These are phyloP conservation scores for Cladosporium sp. DNA, from an alignment of 2,329 filamentous ascomycete species.

Conservation along the genomic window DNA sequence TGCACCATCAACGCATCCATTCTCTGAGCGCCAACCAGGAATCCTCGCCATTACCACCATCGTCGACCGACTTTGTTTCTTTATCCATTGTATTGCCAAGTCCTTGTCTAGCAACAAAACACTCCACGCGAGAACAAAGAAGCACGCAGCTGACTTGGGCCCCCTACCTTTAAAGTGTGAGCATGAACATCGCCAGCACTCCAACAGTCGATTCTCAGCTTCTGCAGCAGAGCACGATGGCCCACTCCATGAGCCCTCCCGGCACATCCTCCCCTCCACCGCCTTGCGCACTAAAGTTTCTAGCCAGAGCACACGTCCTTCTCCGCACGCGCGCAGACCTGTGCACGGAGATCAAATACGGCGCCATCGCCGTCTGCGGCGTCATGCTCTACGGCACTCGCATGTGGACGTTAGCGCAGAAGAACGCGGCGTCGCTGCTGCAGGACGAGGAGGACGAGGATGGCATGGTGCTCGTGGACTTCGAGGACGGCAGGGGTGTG, in stretches of 20 bases:
- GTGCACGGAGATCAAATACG: not conserved
- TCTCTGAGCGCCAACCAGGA: not conserved
- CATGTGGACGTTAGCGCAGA: not conserved
- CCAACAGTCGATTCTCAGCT: not conserved
- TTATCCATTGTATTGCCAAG: not conserved
- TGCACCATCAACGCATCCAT: not conserved
- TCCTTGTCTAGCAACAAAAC: not conserved
- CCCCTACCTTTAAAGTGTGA: not conserved
- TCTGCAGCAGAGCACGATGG: not conserved
- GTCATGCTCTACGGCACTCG: conserved; percentile 1
- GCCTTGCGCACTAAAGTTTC: not conserved
- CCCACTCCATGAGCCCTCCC: not conserved
- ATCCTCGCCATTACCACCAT: not conserved
- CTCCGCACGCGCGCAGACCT: not conserved
- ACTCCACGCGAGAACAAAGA: not conserved
- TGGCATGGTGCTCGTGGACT: not conserved
- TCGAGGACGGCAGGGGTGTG: not conserved
- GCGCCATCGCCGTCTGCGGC: conserved; percentile 4
- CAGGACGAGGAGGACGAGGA: not conserved
- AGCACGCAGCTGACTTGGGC: not conserved
- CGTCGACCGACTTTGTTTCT: not conserved
- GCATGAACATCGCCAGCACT: not conserved
- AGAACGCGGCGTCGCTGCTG: not conserved
- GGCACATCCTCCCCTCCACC: not conserved
- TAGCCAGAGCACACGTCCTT: conserved; percentile 8